Percentiles rank a stretch among this genome's conserved stretches.
These are phyloP conservation scores for Penicillium frequentans DNA, from an alignment of 2,329 filamentous ascomycete species.

Conservation along the genomic window DNA sequence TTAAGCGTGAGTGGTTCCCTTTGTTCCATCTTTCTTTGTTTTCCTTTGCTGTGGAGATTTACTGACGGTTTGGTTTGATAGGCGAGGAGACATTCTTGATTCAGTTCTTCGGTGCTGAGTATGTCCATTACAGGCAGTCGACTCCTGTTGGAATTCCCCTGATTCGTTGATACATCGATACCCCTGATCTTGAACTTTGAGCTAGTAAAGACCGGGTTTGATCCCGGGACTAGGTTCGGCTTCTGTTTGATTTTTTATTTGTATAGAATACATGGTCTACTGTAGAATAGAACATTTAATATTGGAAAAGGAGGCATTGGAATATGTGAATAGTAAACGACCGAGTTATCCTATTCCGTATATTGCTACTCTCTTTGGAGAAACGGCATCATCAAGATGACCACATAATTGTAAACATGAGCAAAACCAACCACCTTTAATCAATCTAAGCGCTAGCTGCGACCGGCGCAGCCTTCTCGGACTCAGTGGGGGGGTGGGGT, in stretches of 20 bases:
- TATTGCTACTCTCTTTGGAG: background rate
- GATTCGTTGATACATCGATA: slow-evolving; percentile 45
- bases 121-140: slow-evolving; percentile 68
- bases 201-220: background rate
- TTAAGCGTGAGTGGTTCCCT: slow-evolving; percentile 56
- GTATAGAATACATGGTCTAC: background rate
- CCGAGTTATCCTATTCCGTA: background rate
- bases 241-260: background rate
- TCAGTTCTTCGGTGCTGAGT: slow-evolving; percentile 81
- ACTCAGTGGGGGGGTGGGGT: slow-evolving; percentile 8
- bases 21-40: background rate
- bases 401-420: background rate
- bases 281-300: background rate
- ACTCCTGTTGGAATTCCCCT: slow-evolving; percentile 83
- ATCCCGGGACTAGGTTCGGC: background rate
- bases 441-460: slow-evolving; percentile 25
- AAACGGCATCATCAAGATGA: background rate
- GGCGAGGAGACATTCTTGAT: slow-evolving; percentile 78
- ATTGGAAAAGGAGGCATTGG: background rate
- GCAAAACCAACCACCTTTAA: background rate
- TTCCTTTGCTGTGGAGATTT: background rate
- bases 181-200: background rate
- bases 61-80: slow-evolving; percentile 28
- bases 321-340: background rate
- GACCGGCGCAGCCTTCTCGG: slow-evolving; percentile 31